phyloP scores from a whole-genome alignment of 2,329 filamentous ascomycete genomes.

The Parascedosporium putredinis region DNA sequence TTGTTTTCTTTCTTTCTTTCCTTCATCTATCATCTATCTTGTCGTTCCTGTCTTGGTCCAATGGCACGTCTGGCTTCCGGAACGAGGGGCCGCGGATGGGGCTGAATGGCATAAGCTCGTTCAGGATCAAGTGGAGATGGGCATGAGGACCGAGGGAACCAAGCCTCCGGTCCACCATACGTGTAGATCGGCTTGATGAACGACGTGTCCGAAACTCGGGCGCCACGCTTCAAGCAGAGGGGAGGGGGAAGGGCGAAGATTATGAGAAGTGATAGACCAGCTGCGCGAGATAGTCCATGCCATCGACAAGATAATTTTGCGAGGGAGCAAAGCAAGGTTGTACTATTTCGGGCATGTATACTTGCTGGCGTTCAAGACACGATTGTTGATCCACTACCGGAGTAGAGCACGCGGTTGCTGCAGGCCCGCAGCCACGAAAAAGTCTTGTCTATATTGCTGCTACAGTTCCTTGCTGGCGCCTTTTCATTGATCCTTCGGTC shows the following conservation, averaged over 20 bases:
- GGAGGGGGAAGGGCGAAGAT: not conserved
- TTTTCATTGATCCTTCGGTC: too few relatives aligned
- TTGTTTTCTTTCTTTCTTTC: not conserved
- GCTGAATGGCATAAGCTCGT: not conserved
- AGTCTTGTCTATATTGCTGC: too few relatives aligned
- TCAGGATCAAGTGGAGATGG: not conserved
- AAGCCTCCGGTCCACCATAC: too few relatives aligned
- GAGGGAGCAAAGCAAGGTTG: not conserved
- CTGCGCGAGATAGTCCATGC: not conserved
- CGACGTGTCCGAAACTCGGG: not conserved
- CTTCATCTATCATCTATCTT: not conserved
- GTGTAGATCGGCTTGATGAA: too few relatives aligned
- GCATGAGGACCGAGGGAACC: not conserved
- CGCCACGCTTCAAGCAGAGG: not conserved
- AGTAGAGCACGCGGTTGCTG: too few relatives aligned
- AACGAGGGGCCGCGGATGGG: not conserved
- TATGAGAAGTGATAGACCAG: not conserved
- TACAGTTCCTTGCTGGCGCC: too few relatives aligned
- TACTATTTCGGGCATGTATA: too few relatives aligned
- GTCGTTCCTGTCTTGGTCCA: not conserved
- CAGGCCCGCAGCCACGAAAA: too few relatives aligned
- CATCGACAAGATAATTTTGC: not conserved
- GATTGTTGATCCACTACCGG: too few relatives aligned
- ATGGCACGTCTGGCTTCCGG: not conserved
- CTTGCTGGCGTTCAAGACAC: too few relatives aligned